Evolutionary conservation across 176 grass and related monocot species (phyloP).

Genomic region (Alopecurus myosuroides): DNA sequence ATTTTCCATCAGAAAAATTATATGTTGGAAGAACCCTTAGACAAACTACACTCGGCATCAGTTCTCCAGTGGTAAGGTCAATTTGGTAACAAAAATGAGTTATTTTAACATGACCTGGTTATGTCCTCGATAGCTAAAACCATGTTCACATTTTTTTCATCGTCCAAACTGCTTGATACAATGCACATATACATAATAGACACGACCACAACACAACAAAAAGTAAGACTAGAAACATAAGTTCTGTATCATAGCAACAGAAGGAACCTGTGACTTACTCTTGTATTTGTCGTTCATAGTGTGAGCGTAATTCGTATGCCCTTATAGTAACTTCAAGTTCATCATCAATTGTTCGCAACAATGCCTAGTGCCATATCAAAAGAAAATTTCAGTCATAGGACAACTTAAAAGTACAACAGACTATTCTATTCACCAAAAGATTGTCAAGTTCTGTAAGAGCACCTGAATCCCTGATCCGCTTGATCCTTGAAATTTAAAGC

Average conservation of each 20-base stretch:
- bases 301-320: slow-evolving; percentile 81
- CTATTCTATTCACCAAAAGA: background rate
- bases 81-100: too few species aligned
- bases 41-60: background rate
- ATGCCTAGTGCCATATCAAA: slow-evolving; percentile 42
- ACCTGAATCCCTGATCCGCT: slow-evolving; percentile 76
- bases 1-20: background rate
- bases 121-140: background rate
- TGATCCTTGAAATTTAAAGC: slow-evolving; percentile 30
- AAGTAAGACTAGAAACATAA: background rate
- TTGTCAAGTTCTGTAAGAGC: background rate
- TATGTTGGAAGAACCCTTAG: background rate
- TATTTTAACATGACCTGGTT: background rate
- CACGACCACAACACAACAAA: background rate
- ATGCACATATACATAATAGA: background rate
- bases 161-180: background rate
- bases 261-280: slow-evolving; percentile 44
- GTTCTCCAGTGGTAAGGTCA: background rate
- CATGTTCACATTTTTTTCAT: background rate
- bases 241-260: background rate
- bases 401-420: background rate
- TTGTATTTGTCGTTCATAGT: slow-evolving; percentile 89
- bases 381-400: slow-evolving; percentile 25
- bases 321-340: slow-evolving; percentile 80
- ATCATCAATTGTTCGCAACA: slow-evolving; percentile 74